Evolutionary conservation across 1,139 yeast species (phyloP).

Genomic region (Pneumocystis wakefieldiae): DNA sequence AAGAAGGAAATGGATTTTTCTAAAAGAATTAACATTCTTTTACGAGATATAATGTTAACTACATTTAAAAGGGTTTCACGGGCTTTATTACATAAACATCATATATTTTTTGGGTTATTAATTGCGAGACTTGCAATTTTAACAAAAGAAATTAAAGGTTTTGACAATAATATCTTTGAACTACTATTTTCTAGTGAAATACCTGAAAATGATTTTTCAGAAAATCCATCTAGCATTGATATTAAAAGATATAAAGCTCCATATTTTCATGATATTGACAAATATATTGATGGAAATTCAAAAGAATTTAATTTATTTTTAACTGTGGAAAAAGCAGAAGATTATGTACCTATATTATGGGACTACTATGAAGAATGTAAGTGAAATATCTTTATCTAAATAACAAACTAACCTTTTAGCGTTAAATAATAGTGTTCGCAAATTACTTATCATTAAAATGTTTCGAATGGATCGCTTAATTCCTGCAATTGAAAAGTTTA

Average conservation of each 20-base stretch:
- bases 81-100: slow-evolving; percentile 39
- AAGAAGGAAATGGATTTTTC: slow-evolving; percentile 8
- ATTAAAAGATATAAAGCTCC: background rate
- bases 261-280: background rate
- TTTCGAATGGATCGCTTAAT: slow-evolving; percentile 18
- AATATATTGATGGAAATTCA: background rate
- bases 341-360: slow-evolving; percentile 6
- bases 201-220: background rate
- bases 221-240: background rate
- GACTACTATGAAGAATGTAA: slow-evolving; percentile 10
- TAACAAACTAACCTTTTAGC: slow-evolving; percentile 8
- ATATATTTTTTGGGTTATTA: slow-evolving; percentile 31
- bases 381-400: background rate
- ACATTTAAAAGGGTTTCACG: slow-evolving; percentile 34
- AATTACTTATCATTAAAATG: slow-evolving; percentile 16
- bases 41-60: slow-evolving; percentile 31
- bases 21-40: slow-evolving; percentile 22
- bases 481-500: slow-evolving; percentile 9
- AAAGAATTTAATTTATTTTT: background rate
- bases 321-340: slow-evolving; percentile 3
- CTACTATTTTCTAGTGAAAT: background rate
- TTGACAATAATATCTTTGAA: background rate
- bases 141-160: background rate
- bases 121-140: slow-evolving; percentile 19
- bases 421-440: slow-evolving; percentile 13